Base-by-base conservation (phyloP, 306 rosid genomes). In the Cicer bijugum region DNA sequence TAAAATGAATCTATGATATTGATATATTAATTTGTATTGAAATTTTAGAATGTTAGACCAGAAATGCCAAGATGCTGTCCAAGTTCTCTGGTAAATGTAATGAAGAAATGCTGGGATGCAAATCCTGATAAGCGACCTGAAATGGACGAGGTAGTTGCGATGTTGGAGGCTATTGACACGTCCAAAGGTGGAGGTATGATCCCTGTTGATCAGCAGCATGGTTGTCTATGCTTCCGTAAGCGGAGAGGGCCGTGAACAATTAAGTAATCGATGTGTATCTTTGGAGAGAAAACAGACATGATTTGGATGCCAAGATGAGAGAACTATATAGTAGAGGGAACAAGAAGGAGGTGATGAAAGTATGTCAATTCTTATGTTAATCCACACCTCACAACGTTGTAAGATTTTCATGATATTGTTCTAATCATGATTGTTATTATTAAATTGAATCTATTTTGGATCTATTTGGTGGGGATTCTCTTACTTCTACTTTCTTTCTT, bases 151-250 rank as follows among this genome's bases (percentile, higher is more conserved):
- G 97, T 81, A 45, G 97, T 93, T 60, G 83, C 96, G 47, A 84
- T 93, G 92, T 47, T 93, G 73, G 98, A 93, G 81, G 97, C 88
- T 75, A 91, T 89, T 12, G 96, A 91, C 91, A 93, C 96, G 59
- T 86, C 97, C 42, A 93, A 89, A 83, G 98, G 98, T 63, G 98
- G 98, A 71, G 98, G 98, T 50, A 93, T 93, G 97, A 89, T 93
- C 80, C 97, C 97, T 57, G 71, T 35, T 37, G 98, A 93, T 82
- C 97, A 93, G 84, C 81, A 91, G 59, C 93, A 82, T 38, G 88
- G 97, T 43, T 93, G 97, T 77, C 82, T 93, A 17, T 93, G 98
- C 88, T 83, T 91, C 84, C 86, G 91, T 67, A 89, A 80, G 79
- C 33, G 77, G 7, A 82, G 92, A 76, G 98, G 98, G 44, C 98